Evolutionary conservation across 129 eudicot species (phyloP), one percentile per base, ranked within the genome.

Genomic region (Sambucus nigra): DNA sequence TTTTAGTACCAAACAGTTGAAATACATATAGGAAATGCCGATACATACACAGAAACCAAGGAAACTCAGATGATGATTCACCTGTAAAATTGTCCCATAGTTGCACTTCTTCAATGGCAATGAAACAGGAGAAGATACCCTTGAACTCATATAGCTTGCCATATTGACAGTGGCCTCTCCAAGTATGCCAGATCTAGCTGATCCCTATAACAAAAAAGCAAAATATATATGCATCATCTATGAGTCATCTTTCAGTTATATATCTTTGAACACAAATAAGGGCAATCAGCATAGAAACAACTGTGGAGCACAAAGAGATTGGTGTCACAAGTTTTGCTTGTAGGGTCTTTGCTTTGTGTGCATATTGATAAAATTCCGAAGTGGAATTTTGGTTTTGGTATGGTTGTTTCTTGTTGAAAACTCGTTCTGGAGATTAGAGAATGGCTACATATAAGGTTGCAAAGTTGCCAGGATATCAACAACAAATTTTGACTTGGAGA

Each of bases 151-250:
- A 70, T 81, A 80, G 21, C 61, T 61, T 63, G 76, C 74, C 76
- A 91, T 63, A 57, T 91, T 79, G 20, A 91, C 57, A 21, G 73
- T 79, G 49, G 73, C 86, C 71, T 91, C 99, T 29, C 99, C 99
- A 59, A 91, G 94, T 54, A 75, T 77, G 55, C 86, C 87, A 64
- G 99, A 77, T 69, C 95, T 77, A 55, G 99, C 72, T 60, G 95
- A 85, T 21, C 99, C 99, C 99, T 86, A n/a, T 5, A 59, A 51
- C 25, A 50, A 51, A 59, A 24, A 16, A n/a, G 53, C 12, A 18
- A 57, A 18, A 13, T 14, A 25, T 51, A 12, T 21, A 53, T 25
- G 42, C 22, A 17, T 11, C 8, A 11, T 49, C 14, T 19, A 9
- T 7, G 17, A 25, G 15, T 56, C 40, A 19, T 25, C 8, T 12